A percentile compares a stretch with the other conserved stretches of the same genome.
Conservation (phyloP, 306 rosid species). For the Trichosanthes truncata region DNA sequence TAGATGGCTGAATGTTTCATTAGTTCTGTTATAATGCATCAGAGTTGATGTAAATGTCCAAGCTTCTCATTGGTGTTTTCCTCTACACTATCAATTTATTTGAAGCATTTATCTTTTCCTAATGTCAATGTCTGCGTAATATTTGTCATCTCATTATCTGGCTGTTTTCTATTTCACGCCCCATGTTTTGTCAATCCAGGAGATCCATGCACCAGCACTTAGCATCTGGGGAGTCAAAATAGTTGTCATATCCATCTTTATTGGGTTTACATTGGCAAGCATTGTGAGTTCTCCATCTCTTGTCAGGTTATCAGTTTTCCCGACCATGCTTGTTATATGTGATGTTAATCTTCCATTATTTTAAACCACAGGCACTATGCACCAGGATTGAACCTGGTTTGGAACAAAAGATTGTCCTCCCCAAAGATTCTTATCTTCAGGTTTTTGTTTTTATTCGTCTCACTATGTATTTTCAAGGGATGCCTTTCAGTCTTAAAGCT, state of each 20-base stretch:
- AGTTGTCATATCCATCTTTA: conserved; percentile 57
- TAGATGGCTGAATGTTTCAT: not conserved
- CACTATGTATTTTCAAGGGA: not conserved
- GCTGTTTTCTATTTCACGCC: not conserved
- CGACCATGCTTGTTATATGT: conserved; percentile 8
- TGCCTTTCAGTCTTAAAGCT: not conserved
- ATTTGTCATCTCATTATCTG: not conserved
- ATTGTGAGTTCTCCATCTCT: conserved; percentile 47
- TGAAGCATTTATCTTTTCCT: not conserved
- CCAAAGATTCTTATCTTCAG: conserved; percentile 95
- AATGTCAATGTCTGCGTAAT: not conserved
- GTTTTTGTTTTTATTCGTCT: conserved; percentile 22
- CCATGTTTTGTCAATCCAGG: conserved; percentile 33
- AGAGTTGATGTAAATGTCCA: not conserved
- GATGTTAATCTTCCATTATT: conserved; percentile 2
- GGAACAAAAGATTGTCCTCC: conserved; percentile 93
- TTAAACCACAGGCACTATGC: conserved; percentile 58
- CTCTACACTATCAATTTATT: not conserved
- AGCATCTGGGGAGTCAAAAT: conserved; percentile 85
- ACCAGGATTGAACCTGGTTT: conserved; percentile 93
- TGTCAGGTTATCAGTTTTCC: conserved; percentile 14
- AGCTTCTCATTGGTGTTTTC: not conserved
- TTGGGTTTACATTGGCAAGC: conserved; percentile 79
- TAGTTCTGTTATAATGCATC: not conserved
- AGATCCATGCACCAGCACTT: conserved; percentile 89